These are phyloP conservation scores for Arthrinium puccinioides DNA, from an alignment of 2,329 filamentous ascomycete genomes.

Conservation along the genomic window DNA sequence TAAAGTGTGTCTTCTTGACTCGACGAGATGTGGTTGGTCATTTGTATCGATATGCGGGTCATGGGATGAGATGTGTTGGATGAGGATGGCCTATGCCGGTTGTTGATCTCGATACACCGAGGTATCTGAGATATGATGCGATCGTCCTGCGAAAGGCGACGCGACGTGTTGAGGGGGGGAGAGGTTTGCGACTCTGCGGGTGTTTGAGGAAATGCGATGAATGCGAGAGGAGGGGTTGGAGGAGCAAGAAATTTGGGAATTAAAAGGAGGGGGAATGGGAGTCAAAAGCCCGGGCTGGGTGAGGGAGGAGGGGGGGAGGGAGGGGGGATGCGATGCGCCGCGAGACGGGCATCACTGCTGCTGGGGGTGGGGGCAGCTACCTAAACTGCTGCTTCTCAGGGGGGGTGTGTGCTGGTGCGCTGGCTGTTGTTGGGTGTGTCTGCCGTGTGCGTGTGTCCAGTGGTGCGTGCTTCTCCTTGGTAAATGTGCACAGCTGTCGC, in stretches of 20 bases:
- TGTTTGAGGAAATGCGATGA: slow-evolving; percentile 5
- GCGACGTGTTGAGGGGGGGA: slow-evolving; percentile 12
- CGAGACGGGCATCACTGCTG: neutral
- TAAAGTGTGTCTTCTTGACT: slow-evolving; percentile 62
- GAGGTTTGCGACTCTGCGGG: slow-evolving; percentile 15
- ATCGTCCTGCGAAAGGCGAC: slow-evolving; percentile 20
- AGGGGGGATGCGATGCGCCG: neutral
- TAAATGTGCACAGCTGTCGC: too few relatives aligned
- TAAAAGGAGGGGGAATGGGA: slow-evolving; percentile 22
- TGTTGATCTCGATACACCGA: slow-evolving; percentile 3
- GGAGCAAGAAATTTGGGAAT: slow-evolving; percentile 16
- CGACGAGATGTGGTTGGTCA: slow-evolving; percentile 40
- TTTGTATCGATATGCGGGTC: slow-evolving; percentile 47
- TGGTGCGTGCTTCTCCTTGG: too few relatives aligned
- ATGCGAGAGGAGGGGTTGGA: slow-evolving; percentile 19
- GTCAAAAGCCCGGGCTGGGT: slow-evolving; percentile 6
- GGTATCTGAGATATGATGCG: slow-evolving; percentile 21
- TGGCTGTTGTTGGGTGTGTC: too few relatives aligned
- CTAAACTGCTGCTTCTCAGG: too few relatives aligned
- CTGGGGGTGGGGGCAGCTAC: neutral
- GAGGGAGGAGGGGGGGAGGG: neutral
- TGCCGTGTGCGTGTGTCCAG: too few relatives aligned
- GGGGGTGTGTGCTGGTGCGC: too few relatives aligned
- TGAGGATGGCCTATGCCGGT: slow-evolving; percentile 10
- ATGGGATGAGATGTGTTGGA: slow-evolving; percentile 39